Evolutionary conservation across 352 stramenopile genomes (phyloP), one percentile per base, ranked within the genome.

Genomic region (Globisporangium nagaii): DNA sequence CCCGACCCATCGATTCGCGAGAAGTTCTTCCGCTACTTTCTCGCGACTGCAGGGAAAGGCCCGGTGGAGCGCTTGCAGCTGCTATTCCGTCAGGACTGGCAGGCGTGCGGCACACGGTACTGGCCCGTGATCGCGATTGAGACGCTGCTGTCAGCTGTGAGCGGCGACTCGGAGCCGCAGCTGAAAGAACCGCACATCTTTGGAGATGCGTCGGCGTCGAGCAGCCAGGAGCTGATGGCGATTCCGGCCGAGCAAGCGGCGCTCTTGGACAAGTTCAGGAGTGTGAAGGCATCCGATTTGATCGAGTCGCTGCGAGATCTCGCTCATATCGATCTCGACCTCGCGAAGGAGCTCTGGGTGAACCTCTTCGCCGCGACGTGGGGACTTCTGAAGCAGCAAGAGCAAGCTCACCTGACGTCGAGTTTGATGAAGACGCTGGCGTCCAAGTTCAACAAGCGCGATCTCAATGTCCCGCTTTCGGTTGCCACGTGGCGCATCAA

Each of bases 371-470:
- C 52, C 15, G 72, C 71, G n/a, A 62, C 70, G 10, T 92, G 82
- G 82, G 28, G 45, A 10, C 55, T 84, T 20, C 43, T 92, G 7
- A 56, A 66, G 37, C 39, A 65, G n/a, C 53, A 58, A 4, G 76
- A 89, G 11, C 79, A 92, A 61, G 57, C 60, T 1, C 73, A 87
- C 13, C 59, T 87, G 37, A 73, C 78, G 9, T 52, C 74, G 9
- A 80, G 81, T 55, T 50, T 96, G 27, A 62, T 86, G 45, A 92
- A 88, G 56, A 77, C 90, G 42, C 53, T 96, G 10, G 85, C 86
- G 41, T 91, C 81, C 28, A 91, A 91, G 57, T 95, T 93, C 68
- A 90, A 94, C 59, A 89, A 91, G 39, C 82, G 85, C 19, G 83
- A 96, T 45, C 61, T 96, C 0, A 84, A 88, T 35, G 68, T 93